phyloP scores from a whole-genome alignment of 768 basidiomycete species.

The Coprinopsis sp. region DNA sequence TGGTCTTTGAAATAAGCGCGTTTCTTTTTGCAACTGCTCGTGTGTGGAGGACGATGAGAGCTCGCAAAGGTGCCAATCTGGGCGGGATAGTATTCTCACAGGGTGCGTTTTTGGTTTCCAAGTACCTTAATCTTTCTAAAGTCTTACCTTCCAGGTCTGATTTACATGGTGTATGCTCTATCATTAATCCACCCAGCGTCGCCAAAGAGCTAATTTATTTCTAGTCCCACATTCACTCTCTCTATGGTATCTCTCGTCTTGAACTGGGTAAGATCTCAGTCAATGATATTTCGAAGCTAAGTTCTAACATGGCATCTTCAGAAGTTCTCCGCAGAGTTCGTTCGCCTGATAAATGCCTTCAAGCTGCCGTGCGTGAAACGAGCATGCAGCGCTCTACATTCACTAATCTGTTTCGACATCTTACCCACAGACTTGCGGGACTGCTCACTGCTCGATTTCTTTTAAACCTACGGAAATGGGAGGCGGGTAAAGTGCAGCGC shows the following conservation, averaged over 20 bases:
- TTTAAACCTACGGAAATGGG: neutral
- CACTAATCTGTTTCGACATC: neutral
- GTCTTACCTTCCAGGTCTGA: neutral
- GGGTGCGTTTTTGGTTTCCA: neutral
- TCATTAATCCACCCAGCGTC: neutral
- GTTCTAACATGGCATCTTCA: neutral
- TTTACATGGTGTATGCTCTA: neutral
- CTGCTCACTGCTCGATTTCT: neutral
- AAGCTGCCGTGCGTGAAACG: neutral
- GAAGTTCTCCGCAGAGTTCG: neutral
- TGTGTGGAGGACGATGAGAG: neutral
- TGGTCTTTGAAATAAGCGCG: neutral
- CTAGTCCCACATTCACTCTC: neutral
- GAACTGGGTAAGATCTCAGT: neutral
- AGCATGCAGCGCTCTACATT: neutral
- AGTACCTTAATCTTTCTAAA: neutral
- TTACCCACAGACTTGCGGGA: neutral
- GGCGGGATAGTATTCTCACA: neutral
- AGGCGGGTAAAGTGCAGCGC: neutral
- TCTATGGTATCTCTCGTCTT: neutral
- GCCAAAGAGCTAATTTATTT: neutral
- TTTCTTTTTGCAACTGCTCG: neutral
- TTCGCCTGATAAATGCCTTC: neutral
- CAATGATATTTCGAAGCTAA: neutral
- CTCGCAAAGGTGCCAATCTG: neutral